Base-by-base conservation (phyloP, 495 filamentous ascomycete species). In the Margaritispora aquatica region DNA sequence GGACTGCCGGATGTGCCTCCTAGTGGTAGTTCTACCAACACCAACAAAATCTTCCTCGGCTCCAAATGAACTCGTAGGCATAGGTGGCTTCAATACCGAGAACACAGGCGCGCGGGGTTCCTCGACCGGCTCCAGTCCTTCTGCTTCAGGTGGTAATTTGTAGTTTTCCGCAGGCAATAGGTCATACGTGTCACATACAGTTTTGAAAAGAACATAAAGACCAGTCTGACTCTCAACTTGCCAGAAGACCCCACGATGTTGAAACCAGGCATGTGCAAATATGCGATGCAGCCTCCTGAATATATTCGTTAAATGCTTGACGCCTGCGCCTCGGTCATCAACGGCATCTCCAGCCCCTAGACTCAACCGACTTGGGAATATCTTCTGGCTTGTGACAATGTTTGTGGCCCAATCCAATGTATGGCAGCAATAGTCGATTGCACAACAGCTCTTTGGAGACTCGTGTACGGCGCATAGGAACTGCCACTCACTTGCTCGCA, bases 401-500 rank as follows among this genome's bases (percentile, higher is more conserved):
- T 94, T 94, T 38, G 88, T 90, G 0, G 94, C 94, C 88, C 94
- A 96, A 73, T 98, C 94, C 44, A 98, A 85, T 0, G 94, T 98
- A 69, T 98, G 94, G 70, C 91, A 96, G 79, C 90, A 97, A 72
- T 98, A 98, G 71, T 98, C 94, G 68, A 98, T 96, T 1, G 94
- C 94, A 70, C 92, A 96, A 77, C 94, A 98, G 61, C 83, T 82
- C 73, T 97, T 96, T 24, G 94, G 94, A 22, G 88, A 83, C 59
- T 97, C 93, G 71, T 97, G 95, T 0, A 97, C 95, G 38, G 94
- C 94, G 77, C 94, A 98, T 61, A 98, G 84, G 67, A 97, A 98
- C 72, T 98, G 94, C 94, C 94, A 98, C 75, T 98, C 94, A 51
- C 85, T 89, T 2, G 95, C 94, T 62, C 95, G 92, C 94, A 98